Evolutionary conservation across 2,329 filamentous ascomycete species (phyloP), one percentile per base, ranked within the genome.

Genomic region (Emmonsia crescens): DNA sequence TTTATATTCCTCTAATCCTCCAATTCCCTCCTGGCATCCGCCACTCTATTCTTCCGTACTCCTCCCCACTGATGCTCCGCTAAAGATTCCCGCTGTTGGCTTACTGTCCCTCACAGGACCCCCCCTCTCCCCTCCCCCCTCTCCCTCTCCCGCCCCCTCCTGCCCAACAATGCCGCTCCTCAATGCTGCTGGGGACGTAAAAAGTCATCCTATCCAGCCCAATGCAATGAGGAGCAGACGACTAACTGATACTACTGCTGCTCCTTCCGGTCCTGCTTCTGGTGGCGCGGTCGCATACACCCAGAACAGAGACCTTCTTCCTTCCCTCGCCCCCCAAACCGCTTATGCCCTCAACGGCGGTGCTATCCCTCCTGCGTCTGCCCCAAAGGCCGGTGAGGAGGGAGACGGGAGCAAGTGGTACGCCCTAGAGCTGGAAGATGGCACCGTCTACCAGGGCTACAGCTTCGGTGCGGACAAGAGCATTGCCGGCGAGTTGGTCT

Each of bases 391-490:
- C 66, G 79, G 74, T 63, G 72, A 71, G 59, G 68, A 69, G 66
- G 79, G 74, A 64, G 72, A 71, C 57, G 68, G 69, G 66, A 83
- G 87, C 70, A 82, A 83, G 62, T 81, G 89, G 71, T 83, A 95
- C 79, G 89, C 88, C 75, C 88, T 99, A 68, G 93, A 99, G 81
- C 87, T 99, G 68, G 83, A 94, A 76, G 92, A 97, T 81, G 91
- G 92, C 77, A 85, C 88, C 62, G 84, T 91, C 73, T 96, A 91
- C 82, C 89, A 95, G 75, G 94, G 94, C 69, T 91, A 90, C 81
- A 96, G 91, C 83, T 99, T 99, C 75, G 94, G 94, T 77, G 92
- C 93, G 66, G 83, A 90, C 72, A 96, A 92, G 83, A 96, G 90
- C 79, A 86, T 95, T 72, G 89, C 93, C 67, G 94, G 94, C 76